Percentiles rank a stretch among this genome's conserved stretches.
Conservation (phyloP, 768 basidiomycete genomes). For the Tephrocybe rancida region DNA sequence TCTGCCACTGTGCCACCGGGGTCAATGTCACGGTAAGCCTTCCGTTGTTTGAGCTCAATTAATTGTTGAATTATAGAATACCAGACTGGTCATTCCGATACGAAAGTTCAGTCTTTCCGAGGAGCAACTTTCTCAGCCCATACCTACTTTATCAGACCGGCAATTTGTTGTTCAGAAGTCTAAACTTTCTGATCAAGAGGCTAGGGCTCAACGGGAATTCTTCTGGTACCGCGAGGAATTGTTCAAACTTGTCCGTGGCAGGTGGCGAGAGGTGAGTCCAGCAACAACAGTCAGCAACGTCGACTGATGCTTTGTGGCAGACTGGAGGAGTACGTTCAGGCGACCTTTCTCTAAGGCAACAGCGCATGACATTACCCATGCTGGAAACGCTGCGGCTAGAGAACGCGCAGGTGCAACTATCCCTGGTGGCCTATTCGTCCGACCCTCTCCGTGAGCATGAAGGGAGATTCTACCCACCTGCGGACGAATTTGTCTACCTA, state of each 20-base stretch:
- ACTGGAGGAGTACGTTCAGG: slow-evolving; percentile 79
- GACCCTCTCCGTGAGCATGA: slow-evolving; percentile 27
- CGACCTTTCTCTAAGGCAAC: slow-evolving; percentile 73
- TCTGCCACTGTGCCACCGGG: slow-evolving; percentile 82
- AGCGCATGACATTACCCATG: slow-evolving; percentile 79
- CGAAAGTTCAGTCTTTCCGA: slow-evolving; percentile 67
- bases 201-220: slow-evolving; percentile 69
- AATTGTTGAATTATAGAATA: slow-evolving; percentile 2
- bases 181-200: slow-evolving; percentile 57
- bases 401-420: slow-evolving; percentile 59
- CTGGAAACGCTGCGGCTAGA: slow-evolving; percentile 76
- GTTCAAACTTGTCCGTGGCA: slow-evolving; percentile 64
- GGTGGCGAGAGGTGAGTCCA: slow-evolving; percentile 82
- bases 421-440: slow-evolving; percentile 38
- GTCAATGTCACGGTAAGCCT: slow-evolving; percentile 73
- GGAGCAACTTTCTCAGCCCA: slow-evolving; percentile 59
- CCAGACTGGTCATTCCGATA: slow-evolving; percentile 70
- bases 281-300: neutral
- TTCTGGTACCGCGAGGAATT: slow-evolving; percentile 98
- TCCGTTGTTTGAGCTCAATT: neutral
- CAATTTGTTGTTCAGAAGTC: slow-evolving; percentile 90
- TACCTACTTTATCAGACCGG: slow-evolving; percentile 84
- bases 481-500: slow-evolving; percentile 69
- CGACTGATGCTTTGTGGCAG: slow-evolving; percentile 39
- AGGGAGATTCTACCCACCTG: slow-evolving; percentile 50